Evolutionary conservation across 805 yeast genomes (phyloP).

Genomic region (Metschnikowia borealis): DNA sequence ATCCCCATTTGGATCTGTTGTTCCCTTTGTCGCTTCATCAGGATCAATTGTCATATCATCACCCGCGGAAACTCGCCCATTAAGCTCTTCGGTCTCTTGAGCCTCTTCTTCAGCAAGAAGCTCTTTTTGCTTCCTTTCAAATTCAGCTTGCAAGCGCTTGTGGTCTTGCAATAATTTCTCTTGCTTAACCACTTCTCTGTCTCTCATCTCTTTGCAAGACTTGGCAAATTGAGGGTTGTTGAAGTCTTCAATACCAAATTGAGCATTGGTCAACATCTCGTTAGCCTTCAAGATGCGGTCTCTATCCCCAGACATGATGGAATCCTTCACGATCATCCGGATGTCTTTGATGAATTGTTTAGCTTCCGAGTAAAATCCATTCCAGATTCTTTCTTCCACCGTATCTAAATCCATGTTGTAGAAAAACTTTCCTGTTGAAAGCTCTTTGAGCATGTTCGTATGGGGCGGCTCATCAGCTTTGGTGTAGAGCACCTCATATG

Average conservation of each 20-base stretch:
- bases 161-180: conserved; percentile 38
- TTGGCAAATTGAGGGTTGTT: conserved; percentile 64
- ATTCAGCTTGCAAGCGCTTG: conserved; percentile 25
- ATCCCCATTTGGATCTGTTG: neutral
- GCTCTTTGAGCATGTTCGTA: conserved; percentile 78
- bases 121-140: conserved; percentile 16
- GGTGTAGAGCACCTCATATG: conserved; percentile 40
- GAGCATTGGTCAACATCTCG: conserved; percentile 95
- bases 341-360: conserved; percentile 83
- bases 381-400: conserved; percentile 94
- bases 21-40: neutral
- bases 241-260: conserved; percentile 90
- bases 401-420: conserved; percentile 91
- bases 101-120: conserved; percentile 1
- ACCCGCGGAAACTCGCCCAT: neutral
- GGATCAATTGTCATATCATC: neutral
- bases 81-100: neutral
- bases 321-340: conserved; percentile 77
- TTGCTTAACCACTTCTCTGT: conserved; percentile 59
- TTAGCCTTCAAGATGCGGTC: conserved; percentile 79
- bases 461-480: conserved; percentile 42
- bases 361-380: conserved; percentile 92
- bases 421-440: conserved; percentile 65
- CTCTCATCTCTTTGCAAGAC: conserved; percentile 71
- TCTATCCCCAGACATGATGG: conserved; percentile 70